Conservation (phyloP, 306 rosid genomes). For the Vachellia pachyceras region DNA sequence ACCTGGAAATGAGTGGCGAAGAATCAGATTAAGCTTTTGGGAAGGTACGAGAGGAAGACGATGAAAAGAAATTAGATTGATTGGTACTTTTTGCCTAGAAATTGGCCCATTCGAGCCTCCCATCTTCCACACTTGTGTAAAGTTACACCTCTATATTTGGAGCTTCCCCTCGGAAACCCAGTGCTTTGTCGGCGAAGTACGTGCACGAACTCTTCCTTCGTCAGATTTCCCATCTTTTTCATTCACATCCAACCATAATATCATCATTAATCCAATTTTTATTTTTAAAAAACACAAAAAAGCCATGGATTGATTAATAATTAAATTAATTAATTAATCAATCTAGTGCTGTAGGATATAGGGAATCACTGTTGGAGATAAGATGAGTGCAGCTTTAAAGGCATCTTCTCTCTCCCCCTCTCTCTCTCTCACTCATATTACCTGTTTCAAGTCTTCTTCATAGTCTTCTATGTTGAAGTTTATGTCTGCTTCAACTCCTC, state of each 20-base stretch:
- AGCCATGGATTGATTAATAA: neutral
- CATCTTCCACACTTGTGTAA: slow-evolving; percentile 99
- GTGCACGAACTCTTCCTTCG: slow-evolving; percentile 98
- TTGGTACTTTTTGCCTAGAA: slow-evolving; percentile 88
- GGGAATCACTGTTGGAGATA: slow-evolving; percentile 47
- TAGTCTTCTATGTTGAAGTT: slow-evolving; percentile 93
- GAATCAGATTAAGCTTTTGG: slow-evolving; percentile 25
- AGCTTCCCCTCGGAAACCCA: slow-evolving; percentile 98
- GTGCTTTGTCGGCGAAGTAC: slow-evolving; percentile 99
- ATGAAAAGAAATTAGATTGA: neutral
- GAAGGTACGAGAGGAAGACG: neutral
- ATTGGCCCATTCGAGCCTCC: slow-evolving; percentile 99
- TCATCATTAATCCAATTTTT: neutral
- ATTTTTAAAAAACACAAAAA: neutral
- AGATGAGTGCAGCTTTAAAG: slow-evolving; percentile 24
- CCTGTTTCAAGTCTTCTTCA: slow-evolving; percentile 97
- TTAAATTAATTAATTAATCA: neutral
- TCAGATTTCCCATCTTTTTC: slow-evolving; percentile 86
- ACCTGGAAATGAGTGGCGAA: slow-evolving; percentile 49
- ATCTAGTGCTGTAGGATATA: slow-evolving; percentile 33
- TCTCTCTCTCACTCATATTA: slow-evolving; percentile 22
- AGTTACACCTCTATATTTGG: slow-evolving; percentile 98
- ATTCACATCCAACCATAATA: neutral
- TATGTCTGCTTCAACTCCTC: slow-evolving; percentile 95
- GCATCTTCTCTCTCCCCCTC: neutral